phyloP scores from a whole-genome alignment of 164 flowering plant species.

The Vitis amurensis region DNA sequence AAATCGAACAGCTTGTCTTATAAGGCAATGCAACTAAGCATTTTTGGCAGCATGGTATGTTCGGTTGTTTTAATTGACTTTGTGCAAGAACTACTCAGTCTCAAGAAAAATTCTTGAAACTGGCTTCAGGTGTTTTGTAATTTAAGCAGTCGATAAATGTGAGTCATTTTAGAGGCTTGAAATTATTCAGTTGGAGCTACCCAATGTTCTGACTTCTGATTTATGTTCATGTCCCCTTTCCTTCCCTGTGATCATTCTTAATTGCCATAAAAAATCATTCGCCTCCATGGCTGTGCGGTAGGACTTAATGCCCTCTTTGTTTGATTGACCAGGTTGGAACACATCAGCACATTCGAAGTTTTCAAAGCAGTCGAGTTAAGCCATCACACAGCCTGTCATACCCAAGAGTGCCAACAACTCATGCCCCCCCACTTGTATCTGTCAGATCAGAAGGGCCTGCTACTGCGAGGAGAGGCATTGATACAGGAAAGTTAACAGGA shows the following conservation, averaged over 20 bases:
- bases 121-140: too few species aligned
- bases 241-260: too few species aligned
- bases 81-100: too few species aligned
- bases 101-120: too few species aligned
- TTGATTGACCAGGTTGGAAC: constrained; percentile 24
- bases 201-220: too few species aligned
- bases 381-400: constrained; percentile 52
- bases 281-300: too few species aligned
- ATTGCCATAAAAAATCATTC: too few species aligned
- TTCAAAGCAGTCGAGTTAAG: constrained; percentile 19
- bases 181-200: too few species aligned
- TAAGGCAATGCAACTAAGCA: constrained; percentile 68
- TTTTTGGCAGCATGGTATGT: constrained; percentile 74
- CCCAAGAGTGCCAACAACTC: constrained; percentile 43
- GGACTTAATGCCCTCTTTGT: neutral
- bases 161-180: too few species aligned
- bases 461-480: constrained; percentile 29
- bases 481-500: constrained; percentile 15
- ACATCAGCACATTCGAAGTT: constrained; percentile 34
- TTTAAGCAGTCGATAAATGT: too few species aligned
- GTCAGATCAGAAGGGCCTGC: constrained; percentile 73
- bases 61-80: neutral
- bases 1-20: constrained; percentile 49
- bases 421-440: constrained; percentile 39
- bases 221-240: too few species aligned